These are phyloP conservation scores for Magnaporthiopsis rhizophila DNA, from an alignment of 2,329 filamentous ascomycete genomes.

Conservation along the genomic window DNA sequence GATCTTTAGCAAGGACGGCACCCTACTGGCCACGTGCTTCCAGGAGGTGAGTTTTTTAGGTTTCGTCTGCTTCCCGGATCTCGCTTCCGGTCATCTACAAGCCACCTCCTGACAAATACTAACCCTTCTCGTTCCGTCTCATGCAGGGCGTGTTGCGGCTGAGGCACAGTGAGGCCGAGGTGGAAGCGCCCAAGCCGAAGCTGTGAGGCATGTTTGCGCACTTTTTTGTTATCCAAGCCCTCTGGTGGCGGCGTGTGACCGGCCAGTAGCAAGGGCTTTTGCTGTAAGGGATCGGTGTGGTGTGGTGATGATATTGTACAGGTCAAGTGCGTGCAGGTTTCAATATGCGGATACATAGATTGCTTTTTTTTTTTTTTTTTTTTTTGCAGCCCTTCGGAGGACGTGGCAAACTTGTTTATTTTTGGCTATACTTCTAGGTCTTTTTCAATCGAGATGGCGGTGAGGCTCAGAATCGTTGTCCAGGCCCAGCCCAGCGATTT, in stretches of 20 bases:
- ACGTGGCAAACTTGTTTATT: background rate
- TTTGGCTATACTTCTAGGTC: background rate
- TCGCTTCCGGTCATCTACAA: background rate
- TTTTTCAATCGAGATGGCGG: background rate
- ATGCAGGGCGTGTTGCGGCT: conserved; percentile 5
- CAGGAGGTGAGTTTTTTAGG: conserved; percentile 46
- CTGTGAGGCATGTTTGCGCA: background rate
- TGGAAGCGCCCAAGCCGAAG: conserved; percentile 2
- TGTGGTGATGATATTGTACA: background rate
- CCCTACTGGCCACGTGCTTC: conserved; percentile 67
- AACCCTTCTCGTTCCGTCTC: background rate
- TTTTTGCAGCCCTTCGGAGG: background rate
- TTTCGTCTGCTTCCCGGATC: background rate
- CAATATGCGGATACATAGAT: background rate
- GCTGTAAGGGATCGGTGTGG: background rate
- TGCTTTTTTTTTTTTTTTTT: background rate
- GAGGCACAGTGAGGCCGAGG: conserved; percentile 15
- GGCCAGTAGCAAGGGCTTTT: background rate
- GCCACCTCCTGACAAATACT: background rate
- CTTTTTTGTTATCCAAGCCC: background rate
- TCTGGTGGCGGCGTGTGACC: background rate
- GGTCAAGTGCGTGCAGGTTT: background rate
- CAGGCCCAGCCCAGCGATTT: no score
- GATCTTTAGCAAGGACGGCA: conserved; percentile 64
- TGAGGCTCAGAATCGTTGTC: background rate